These are phyloP conservation scores for Ophiostoma himal-ulmi DNA, from an alignment of 2,329 filamentous ascomycete species.

Conservation along the genomic window DNA sequence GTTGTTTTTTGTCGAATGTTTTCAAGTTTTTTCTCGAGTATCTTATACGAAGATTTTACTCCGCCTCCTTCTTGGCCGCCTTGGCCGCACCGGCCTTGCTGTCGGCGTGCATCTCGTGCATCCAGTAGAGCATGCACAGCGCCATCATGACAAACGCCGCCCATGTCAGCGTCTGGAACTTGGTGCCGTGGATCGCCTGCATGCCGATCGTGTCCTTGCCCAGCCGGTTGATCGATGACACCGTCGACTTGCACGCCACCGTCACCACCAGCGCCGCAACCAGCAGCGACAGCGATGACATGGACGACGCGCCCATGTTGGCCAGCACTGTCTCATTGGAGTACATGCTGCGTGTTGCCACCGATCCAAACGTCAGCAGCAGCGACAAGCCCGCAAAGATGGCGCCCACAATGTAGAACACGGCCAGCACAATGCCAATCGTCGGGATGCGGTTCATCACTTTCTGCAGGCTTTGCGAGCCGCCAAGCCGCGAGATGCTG, in stretches of 20 bases:
- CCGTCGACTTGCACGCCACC: conserved; percentile 20
- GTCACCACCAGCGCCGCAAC: conserved; percentile 23
- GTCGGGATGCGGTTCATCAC: conserved; percentile 47
- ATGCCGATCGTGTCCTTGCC: conserved; percentile 42
- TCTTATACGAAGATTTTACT: conserved; percentile 3
- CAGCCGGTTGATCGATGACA: conserved; percentile 27
- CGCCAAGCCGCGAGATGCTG: conserved; percentile 42
- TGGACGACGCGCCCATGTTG: conserved; percentile 37
- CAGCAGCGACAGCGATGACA: conserved; percentile 32
- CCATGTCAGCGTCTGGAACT: conserved; percentile 45
- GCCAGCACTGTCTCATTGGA: conserved; percentile 29
- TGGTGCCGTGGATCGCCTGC: conserved; percentile 38
- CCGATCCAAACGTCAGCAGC: conserved; percentile 38
- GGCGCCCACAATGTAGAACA: conserved; percentile 44
- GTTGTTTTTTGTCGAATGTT: conserved; percentile 7
- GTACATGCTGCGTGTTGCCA: conserved; percentile 27
- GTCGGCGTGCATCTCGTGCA: conserved; percentile 32
- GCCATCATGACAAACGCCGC: conserved; percentile 43
- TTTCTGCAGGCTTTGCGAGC: conserved; percentile 41
- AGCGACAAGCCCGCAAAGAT: conserved; percentile 41
- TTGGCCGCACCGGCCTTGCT: conserved; percentile 26
- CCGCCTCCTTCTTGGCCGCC: conserved; percentile 19
- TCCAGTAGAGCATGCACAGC: conserved; percentile 39
- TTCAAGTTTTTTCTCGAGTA: too few species aligned
- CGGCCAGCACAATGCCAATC: conserved; percentile 43